Percentiles rank a stretch among this genome's conserved stretches.
These are phyloP conservation scores for Kazachstania martiniae DNA, from an alignment of 805 yeast genomes.

Conservation along the genomic window DNA sequence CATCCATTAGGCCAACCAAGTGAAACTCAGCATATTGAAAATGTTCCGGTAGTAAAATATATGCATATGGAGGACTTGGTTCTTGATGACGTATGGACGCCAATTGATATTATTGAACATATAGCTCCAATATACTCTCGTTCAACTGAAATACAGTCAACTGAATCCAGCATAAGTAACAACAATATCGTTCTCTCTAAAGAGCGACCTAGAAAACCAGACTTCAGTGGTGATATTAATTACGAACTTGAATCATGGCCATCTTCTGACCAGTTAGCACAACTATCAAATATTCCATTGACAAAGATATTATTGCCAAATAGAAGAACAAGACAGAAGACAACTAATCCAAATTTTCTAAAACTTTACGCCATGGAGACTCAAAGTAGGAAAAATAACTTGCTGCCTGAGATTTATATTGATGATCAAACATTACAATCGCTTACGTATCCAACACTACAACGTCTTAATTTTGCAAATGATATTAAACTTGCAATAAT, in stretches of 20 bases:
- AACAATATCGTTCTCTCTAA: not conserved
- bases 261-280: not conserved
- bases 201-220: slow-evolving; percentile 3
- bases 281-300: not conserved
- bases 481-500: slow-evolving; percentile 22
- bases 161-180: too few relatives aligned
- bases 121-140: slow-evolving; percentile 15
- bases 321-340: slow-evolving; percentile 19
- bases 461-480: slow-evolving; percentile 10
- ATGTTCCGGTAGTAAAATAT: too few relatives aligned
- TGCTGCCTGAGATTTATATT: slow-evolving; percentile 22
- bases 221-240: slow-evolving; percentile 1
- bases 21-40: too few relatives aligned
- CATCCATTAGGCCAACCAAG: too few relatives aligned
- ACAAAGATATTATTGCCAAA: slow-evolving; percentile 8
- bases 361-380: slow-evolving; percentile 23
- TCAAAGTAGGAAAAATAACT: slow-evolving; percentile 12
- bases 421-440: slow-evolving; percentile 20
- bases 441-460: slow-evolving; percentile 5
- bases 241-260: slow-evolving; percentile 25
- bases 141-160: too few relatives aligned
- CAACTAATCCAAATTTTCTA: slow-evolving; percentile 21
- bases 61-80: not conserved
- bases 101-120: slow-evolving; percentile 10
- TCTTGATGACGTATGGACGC: not conserved